These are phyloP conservation scores for Cutaneotrichosporon cavernicola DNA, from an alignment of 1,284 basidiomycete genomes.

Conservation along the genomic window DNA sequence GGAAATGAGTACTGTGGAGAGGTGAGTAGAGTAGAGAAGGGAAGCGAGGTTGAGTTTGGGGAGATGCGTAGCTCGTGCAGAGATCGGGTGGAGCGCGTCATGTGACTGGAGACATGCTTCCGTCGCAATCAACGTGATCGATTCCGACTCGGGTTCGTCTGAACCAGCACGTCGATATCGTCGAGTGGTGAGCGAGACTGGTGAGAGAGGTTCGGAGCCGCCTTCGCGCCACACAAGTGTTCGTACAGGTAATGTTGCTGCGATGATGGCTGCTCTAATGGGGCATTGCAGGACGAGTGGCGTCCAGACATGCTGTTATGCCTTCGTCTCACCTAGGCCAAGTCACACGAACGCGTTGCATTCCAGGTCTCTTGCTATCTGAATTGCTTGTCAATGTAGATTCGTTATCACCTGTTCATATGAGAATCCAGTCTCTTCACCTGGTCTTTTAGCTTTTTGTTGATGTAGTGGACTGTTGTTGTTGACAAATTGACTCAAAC, in stretches of 20 bases:
- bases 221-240: too few species aligned
- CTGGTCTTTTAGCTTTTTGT: too few species aligned
- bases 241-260: too few species aligned
- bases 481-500: too few species aligned
- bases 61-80: background rate
- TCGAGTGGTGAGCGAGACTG: too few species aligned
- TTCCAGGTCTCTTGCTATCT: background rate
- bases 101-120: slow-evolving; percentile 7
- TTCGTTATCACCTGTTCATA: background rate
- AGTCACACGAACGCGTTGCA: background rate
- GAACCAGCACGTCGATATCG: too few species aligned
- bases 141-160: background rate
- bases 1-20: background rate
- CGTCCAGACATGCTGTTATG: too few species aligned
- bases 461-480: too few species aligned
- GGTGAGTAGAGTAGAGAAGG: background rate
- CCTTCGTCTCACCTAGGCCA: too few species aligned
- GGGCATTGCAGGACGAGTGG: too few species aligned
- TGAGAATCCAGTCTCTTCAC: background rate
- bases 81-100: background rate
- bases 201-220: too few species aligned
- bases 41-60: background rate
- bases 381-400: background rate
- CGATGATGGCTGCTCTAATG: too few species aligned
- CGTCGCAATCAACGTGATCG: background rate